These are phyloP conservation scores for Phlebopus sp. DNA, from an alignment of 1,284 basidiomycete species.

Conservation along the genomic window DNA sequence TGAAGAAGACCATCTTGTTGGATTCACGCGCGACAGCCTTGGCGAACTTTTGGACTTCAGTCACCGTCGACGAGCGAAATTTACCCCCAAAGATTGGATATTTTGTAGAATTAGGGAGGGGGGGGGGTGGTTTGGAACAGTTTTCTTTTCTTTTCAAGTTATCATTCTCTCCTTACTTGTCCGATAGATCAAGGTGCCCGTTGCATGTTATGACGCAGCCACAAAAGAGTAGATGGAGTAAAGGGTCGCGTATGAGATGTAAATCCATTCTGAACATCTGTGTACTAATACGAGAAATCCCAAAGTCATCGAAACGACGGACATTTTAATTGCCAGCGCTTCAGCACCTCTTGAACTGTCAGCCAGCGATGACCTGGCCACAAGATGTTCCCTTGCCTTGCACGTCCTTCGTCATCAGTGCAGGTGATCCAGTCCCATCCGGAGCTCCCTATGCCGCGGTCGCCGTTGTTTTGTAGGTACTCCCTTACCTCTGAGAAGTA, in stretches of 20 bases:
- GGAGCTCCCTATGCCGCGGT: constrained; percentile 21
- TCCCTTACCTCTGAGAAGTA: constrained; percentile 4
- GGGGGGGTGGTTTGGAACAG: too few species aligned
- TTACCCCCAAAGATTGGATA: constrained; percentile 16
- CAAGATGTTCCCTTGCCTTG: constrained; percentile 8
- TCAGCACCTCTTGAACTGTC: constrained; percentile 8
- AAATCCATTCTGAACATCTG: too few species aligned
- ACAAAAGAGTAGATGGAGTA: not conserved
- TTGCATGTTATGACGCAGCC: not conserved
- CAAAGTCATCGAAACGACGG: too few species aligned
- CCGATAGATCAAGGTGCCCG: constrained; percentile 2
- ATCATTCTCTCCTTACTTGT: not conserved
- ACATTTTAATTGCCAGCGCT: too few species aligned
- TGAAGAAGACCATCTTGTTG: not conserved
- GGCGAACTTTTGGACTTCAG: constrained; percentile 15
- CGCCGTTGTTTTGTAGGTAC: constrained; percentile 5
- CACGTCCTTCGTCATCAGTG: not conserved
- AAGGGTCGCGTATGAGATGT: not conserved
- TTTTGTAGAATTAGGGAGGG: constrained; percentile 19
- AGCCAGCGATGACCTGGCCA: constrained; percentile 21
- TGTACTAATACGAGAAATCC: too few species aligned
- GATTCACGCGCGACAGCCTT: not conserved
- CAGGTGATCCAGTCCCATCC: constrained; percentile 21
- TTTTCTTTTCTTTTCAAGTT: not conserved
- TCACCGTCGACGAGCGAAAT: constrained; percentile 12